Percentiles rank a stretch among this genome's conserved stretches.
Conservation (phyloP, 176 grass and related monocot genomes). For the Oryza glumipatula region DNA sequence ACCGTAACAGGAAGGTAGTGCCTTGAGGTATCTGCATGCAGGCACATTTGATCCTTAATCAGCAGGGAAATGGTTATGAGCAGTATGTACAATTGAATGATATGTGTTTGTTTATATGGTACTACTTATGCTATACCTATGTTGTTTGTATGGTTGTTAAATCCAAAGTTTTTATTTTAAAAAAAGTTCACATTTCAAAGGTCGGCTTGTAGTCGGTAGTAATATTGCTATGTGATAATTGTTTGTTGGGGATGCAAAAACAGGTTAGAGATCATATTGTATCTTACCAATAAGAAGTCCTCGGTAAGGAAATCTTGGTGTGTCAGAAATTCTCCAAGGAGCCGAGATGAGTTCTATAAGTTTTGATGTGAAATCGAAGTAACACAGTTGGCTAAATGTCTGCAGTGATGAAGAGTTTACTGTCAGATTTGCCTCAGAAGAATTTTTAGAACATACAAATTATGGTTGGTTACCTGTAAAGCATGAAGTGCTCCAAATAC, state of each 20-base stretch:
- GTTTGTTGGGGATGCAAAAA: background rate
- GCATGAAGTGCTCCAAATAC: constrained; percentile 91
- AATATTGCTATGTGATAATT: background rate
- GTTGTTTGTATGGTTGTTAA: background rate
- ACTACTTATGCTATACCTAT: background rate
- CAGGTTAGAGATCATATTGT: constrained; percentile 11
- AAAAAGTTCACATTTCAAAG: background rate
- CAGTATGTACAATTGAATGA: constrained; percentile 1
- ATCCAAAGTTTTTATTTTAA: background rate
- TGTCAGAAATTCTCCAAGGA: constrained; percentile 86
- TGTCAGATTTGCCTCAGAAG: constrained; percentile 22
- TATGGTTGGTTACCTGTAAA: constrained; percentile 71
- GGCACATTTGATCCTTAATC: background rate
- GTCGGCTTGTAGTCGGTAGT: background rate
- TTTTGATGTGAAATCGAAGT: constrained; percentile 82
- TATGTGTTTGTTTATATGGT: constrained; percentile 3
- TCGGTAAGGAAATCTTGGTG: constrained; percentile 89
- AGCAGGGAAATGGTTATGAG: background rate
- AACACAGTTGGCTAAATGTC: constrained; percentile 92
- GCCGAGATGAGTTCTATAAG: constrained; percentile 70
- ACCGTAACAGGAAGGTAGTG: constrained; percentile 75
- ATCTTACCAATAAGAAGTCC: constrained; percentile 94
- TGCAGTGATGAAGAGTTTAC: constrained; percentile 44
- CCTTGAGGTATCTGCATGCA: constrained; percentile 76
- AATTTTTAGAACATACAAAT: constrained; percentile 7